phyloP scores from a whole-genome alignment of 1,139 yeast species.

The Pichia inconspicua region DNA sequence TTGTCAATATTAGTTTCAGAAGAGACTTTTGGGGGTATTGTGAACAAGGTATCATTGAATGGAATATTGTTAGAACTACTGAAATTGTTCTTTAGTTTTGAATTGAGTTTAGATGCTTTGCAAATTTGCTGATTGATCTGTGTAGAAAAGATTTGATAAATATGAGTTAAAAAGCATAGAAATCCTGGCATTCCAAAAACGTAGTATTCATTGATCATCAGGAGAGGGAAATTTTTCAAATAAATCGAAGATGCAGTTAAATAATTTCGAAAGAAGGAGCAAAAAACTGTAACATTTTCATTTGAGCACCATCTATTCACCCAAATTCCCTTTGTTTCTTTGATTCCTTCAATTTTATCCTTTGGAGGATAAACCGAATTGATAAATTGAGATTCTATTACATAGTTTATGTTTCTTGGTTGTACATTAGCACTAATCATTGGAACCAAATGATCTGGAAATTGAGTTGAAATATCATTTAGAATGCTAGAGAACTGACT shows the following conservation, averaged over 20 bases:
- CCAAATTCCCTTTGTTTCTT: conserved; percentile 64
- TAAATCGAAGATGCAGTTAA: conserved; percentile 20
- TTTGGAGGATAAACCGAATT: conserved; percentile 37
- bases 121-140: conserved; percentile 13
- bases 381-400: conserved; percentile 23
- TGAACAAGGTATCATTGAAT: conserved; percentile 3
- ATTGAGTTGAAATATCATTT: conserved; percentile 19
- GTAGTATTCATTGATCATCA: conserved; percentile 14
- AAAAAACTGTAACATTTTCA: conserved; percentile 46
- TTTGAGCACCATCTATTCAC: conserved; percentile 53
- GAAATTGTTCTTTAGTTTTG: conserved; percentile 3
- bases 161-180: conserved; percentile 29
- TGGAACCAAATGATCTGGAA: conserved; percentile 35
- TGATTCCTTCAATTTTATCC: conserved; percentile 48
- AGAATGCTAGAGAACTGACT: conserved; percentile 12
- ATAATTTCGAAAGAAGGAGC: conserved; percentile 70
- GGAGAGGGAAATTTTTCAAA: conserved; percentile 13
- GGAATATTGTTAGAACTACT: not conserved
- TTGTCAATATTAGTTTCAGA: conserved; percentile 30
- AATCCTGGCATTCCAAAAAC: conserved; percentile 31
- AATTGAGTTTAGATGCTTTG: not conserved
- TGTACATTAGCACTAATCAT: conserved; percentile 32
- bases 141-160: conserved; percentile 29
- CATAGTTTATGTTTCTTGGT: conserved; percentile 21
- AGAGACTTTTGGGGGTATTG: conserved; percentile 28